Percentiles rank a stretch among this genome's conserved stretches.
Conservation (phyloP, 352 stramenopile genomes). For the Stephanocyclus meneghinianus region DNA sequence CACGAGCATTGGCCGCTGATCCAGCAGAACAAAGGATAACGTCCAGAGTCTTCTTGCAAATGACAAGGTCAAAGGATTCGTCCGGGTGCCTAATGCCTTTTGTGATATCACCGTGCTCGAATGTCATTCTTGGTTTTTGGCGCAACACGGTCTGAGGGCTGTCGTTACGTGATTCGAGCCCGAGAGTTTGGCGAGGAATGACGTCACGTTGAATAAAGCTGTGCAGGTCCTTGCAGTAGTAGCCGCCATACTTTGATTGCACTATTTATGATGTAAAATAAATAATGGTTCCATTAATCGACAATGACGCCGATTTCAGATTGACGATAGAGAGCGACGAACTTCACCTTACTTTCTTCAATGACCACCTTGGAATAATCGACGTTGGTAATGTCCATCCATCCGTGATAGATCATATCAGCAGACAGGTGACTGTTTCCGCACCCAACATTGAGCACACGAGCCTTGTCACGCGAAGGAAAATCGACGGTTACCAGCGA, state of each 20-base stretch:
- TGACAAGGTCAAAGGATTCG: constrained; percentile 78
- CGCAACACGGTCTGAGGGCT: not conserved
- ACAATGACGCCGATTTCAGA: constrained; percentile 6
- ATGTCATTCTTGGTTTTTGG: constrained; percentile 55
- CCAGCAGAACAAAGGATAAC: constrained; percentile 64
- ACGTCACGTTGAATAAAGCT: constrained; percentile 25
- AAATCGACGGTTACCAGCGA: constrained; percentile 31
- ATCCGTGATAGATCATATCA: constrained; percentile 67
- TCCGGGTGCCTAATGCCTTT: constrained; percentile 64
- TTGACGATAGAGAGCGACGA: constrained; percentile 3
- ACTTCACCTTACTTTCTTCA: constrained; percentile 59
- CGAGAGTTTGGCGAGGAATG: constrained; percentile 19
- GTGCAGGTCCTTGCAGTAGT: constrained; percentile 37
- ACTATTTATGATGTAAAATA: constrained; percentile 22
- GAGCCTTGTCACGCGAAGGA: constrained; percentile 54
- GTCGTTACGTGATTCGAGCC: constrained; percentile 52
- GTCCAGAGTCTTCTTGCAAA: constrained; percentile 81
- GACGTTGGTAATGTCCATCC: constrained; percentile 68
- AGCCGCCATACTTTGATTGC: constrained; percentile 47
- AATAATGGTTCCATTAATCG: not conserved
- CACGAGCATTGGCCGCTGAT: constrained; percentile 43
- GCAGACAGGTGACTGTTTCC: constrained; percentile 70
- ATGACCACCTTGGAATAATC: constrained; percentile 78
- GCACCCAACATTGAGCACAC: constrained; percentile 68
- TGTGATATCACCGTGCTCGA: constrained; percentile 68